Percentiles rank a stretch among this genome's conserved stretches.
phyloP scores from a whole-genome alignment of 306 rosid species.

The Dalbergia oliveri region DNA sequence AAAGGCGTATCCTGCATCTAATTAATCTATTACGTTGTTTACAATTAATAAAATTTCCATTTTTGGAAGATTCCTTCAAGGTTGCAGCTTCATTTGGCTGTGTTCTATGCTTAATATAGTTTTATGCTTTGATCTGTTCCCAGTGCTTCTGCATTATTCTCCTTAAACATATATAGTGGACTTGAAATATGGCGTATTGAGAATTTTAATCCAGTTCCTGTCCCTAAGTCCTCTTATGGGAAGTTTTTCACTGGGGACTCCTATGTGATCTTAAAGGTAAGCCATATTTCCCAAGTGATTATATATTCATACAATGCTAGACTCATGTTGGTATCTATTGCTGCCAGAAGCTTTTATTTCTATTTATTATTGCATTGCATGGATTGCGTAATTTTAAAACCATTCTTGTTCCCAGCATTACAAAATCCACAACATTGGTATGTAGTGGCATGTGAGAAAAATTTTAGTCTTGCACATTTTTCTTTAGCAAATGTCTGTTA shows the following conservation, averaged over 20 bases:
- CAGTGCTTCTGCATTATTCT: constrained; percentile 37
- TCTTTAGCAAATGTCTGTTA: constrained; percentile 2
- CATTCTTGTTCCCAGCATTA: constrained; percentile 5
- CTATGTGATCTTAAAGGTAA: constrained; percentile 85
- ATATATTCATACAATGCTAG: constrained; percentile 27
- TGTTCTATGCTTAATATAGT: constrained; percentile 32
- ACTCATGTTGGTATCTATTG: constrained; percentile 21
- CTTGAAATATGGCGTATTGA: constrained; percentile 95
- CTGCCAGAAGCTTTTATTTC: constrained; percentile 23
- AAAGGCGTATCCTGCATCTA: constrained; percentile 88
- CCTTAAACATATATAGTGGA: constrained; percentile 77
- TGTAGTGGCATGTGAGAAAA: background rate
- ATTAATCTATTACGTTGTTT: constrained; percentile 42
- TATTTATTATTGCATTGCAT: constrained; percentile 23
- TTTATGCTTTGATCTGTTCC: constrained; percentile 27
- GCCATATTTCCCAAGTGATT: constrained; percentile 37
- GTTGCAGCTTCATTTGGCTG: constrained; percentile 10
- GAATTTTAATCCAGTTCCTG: constrained; percentile 72
- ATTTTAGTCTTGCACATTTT: background rate
- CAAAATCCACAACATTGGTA: constrained; percentile 30
- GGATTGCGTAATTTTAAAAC: constrained; percentile 27
- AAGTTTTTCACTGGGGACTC: constrained; percentile 87
- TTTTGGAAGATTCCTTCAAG: background rate
- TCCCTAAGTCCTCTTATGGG: constrained; percentile 75
- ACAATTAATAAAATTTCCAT: constrained; percentile 14